phyloP scores from a whole-genome alignment of 371 early-diverging fungal genomes.

The Mucor racemosus region DNA sequence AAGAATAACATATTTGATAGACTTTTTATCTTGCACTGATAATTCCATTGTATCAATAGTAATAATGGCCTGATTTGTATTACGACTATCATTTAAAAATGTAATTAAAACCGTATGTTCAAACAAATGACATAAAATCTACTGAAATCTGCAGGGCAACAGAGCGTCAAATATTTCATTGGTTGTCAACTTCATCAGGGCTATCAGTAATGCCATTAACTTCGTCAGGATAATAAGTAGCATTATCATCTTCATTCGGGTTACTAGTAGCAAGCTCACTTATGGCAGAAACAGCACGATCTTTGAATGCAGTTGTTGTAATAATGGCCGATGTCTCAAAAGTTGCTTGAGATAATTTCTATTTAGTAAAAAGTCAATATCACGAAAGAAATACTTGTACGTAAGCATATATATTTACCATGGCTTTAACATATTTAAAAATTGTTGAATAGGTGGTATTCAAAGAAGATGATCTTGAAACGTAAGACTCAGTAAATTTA shows the following conservation, averaged over 20 bases:
- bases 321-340: constrained; percentile 6
- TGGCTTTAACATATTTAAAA: constrained; percentile 9
- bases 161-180: neutral
- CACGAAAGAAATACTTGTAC: constrained; percentile 3
- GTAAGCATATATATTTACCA: neutral
- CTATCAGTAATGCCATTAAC: neutral
- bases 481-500: constrained; percentile 6
- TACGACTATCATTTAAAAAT: neutral
- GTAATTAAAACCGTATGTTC: neutral
- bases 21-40: no score
- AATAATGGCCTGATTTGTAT: constrained; percentile 2
- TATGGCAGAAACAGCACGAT: neutral
- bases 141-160: neutral
- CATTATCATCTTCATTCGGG: no score
- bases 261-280: neutral
- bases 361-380: neutral
- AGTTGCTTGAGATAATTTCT: neutral
- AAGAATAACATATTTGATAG: no score
- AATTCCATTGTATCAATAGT: neutral
- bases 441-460: constrained; percentile 6
- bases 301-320: neutral
- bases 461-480: constrained; percentile 3
- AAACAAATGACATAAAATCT: neutral
- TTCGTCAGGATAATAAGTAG: neutral
- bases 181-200: neutral